Evolutionary conservation across 2,329 filamentous ascomycete genomes (phyloP).

Genomic region (Conoideocrella luteorostrata): DNA sequence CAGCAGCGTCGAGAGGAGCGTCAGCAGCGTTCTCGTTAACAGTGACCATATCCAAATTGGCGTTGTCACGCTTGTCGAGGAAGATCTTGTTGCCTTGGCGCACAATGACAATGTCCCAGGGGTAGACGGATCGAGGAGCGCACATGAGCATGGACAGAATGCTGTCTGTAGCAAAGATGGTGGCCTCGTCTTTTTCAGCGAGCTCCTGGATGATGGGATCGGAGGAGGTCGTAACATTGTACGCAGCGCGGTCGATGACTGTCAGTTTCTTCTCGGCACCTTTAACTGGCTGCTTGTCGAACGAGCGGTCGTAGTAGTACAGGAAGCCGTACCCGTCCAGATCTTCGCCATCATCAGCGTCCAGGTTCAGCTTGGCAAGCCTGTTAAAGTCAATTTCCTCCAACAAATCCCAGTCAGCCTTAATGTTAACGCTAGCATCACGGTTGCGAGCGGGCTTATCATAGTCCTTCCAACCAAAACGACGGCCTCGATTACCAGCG

Average conservation of each 20-base stretch:
- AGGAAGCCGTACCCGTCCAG: conserved; percentile 94
- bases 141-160: conserved; percentile 99
- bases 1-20: conserved; percentile 82
- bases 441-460: conserved; percentile 97
- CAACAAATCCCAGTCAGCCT: conserved; percentile 88
- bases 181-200: conserved; percentile 90
- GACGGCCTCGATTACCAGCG: conserved; percentile 63
- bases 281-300: conserved; percentile 91
- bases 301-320: conserved; percentile 94
- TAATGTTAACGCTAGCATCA: conserved; percentile 93
- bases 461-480: conserved; percentile 98
- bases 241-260: conserved; percentile 86
- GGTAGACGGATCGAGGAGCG: conserved; percentile 90
- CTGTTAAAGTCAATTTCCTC: conserved; percentile 99
- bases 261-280: conserved; percentile 80
- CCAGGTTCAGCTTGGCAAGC: conserved; percentile 89
- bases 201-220: conserved; percentile 97
- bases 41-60: conserved; percentile 91
- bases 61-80: conserved; percentile 96
- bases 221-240: conserved; percentile 95
- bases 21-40: conserved; percentile 99
- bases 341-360: conserved; percentile 91
- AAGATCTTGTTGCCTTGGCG: conserved; percentile 95
- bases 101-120: conserved; percentile 94
- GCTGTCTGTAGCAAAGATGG: conserved; percentile 94